Evolutionary conservation across 768 basidiomycete species (phyloP), one percentile per base, ranked within the genome.

Genomic region (Agaricus blazei): DNA sequence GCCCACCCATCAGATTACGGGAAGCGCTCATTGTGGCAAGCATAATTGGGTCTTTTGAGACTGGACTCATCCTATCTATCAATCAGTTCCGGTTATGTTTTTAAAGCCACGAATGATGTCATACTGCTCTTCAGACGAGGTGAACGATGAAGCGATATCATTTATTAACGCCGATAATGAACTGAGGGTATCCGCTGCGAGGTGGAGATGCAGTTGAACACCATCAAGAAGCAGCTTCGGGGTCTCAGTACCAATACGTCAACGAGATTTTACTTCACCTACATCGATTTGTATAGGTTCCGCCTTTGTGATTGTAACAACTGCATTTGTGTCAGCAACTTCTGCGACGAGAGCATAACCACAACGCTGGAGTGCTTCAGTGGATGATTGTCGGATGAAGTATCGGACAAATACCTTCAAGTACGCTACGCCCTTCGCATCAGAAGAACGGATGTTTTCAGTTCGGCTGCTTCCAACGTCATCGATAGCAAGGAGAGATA

Each of bases 171-270:
- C 74, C 0, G 77, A 71, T 28, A 93, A 68, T 1, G 82, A 80
- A 6, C 74, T 68, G 52, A 87, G 68, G 1, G 90, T 88, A 66
- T 93, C 91, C 9, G 92, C 90, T 63, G 89, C 91, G 26, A 91
- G 73, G 64, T 88, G 85, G 43, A 90, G 60, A 40, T 76, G 76
- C 4, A 92, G 66, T 15, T 70, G 71, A 36, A 83, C 69, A 12
- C 70, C 75, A 50, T 83, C 75, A 26, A 89, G 65, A n/a, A 70
- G 61, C 24, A 88, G 68, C 90, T 91, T 27, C 9, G 34, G 37
- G 34, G 11, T 24, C 7, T 49, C 19, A 29, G 24, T 2, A 19
- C 15, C 31, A 26, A 19, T 5, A 29, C 9, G 9, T 9, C 29
- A 23, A n/a, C 12, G 23, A 36, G 23, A 46, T 43, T n/a, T 15